phyloP scores from a whole-genome alignment of 805 yeast genomes.

The Starmerella sp. region DNA sequence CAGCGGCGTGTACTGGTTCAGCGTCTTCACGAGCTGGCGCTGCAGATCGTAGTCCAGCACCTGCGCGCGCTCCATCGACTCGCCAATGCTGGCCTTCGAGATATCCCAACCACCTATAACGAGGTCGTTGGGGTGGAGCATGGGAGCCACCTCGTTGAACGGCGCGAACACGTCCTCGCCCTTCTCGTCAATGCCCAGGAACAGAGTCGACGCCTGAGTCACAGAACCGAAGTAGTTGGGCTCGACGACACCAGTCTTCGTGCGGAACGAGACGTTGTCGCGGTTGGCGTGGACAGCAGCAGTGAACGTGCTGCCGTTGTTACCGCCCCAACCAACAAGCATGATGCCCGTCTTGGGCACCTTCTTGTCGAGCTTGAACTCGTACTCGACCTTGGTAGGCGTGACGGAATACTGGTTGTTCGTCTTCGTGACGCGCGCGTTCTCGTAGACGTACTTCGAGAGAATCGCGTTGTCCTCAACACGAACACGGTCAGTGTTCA shows the following conservation, averaged over 20 bases:
- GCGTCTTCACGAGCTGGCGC: constrained; percentile 52
- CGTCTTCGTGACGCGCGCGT: constrained; percentile 50
- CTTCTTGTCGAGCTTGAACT: constrained; percentile 72
- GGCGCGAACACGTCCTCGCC: constrained; percentile 90
- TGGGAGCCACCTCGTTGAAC: constrained; percentile 77
- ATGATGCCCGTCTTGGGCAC: constrained; percentile 79
- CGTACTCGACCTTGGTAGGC: constrained; percentile 61
- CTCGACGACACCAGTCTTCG: constrained; percentile 63
- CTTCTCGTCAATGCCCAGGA: constrained; percentile 69
- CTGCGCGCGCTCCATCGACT: constrained; percentile 74
- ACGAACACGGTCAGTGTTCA: constrained; percentile 43
- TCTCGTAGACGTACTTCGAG: constrained; percentile 61
- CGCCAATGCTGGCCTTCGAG: constrained; percentile 53
- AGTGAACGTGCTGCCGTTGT: constrained; percentile 85
- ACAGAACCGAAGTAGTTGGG: constrained; percentile 90
- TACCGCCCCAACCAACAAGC: constrained; percentile 93
- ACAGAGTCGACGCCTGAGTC: constrained; percentile 82
- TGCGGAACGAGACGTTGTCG: constrained; percentile 62
- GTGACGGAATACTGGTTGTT: constrained; percentile 51
- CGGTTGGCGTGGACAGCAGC: constrained; percentile 81
- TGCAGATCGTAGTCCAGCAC: constrained; percentile 82
- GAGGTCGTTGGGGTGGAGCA: constrained; percentile 82
- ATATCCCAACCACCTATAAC: constrained; percentile 95
- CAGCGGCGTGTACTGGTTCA: constrained; percentile 57
- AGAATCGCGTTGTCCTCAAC: constrained; percentile 39